Base-by-base conservation (phyloP, 208 protist species). In the Eutreptiella sp. region DNA sequence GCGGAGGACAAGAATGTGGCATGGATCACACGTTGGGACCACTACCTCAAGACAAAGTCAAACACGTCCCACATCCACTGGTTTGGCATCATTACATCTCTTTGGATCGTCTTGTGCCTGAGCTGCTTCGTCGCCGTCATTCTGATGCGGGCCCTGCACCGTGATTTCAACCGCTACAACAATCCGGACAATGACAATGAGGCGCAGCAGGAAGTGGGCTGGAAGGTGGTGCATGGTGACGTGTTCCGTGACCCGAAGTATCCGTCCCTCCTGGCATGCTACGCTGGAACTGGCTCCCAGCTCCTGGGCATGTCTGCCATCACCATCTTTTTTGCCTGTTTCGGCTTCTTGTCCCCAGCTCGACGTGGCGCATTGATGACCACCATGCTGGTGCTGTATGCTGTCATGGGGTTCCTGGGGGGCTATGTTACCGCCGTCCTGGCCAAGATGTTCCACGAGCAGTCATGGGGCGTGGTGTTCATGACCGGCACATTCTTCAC, bases 81-180 rank as follows among this genome's bases (percentile, higher is more conserved):
- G 88, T 88, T 92, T 66, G 81, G 76, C 0, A 89, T 94, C 42
- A 63, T 92, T 41, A 92, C 94, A 70, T 92, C 81, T 3, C 68
- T 93, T 4, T 73, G 92, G 53, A 90, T 94, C 46, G 82, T 95
- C 0, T 54, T 94, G 35, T 90, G 91, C 67, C 72, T 95, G 1
- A 75, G 76, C 3, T 79, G 79, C 11, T 91, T 95, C 77, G 76
- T 95, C 3, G 90, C 83, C 1, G 84, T 95, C 76, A 95, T 95
- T 39, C 81, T 95, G 72, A 72, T 94, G 47, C 61, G 87, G 27
- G 90, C 82, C 0, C 68, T 95, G 3, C 78, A 84, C 35, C 66
- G 72, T 16, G 89, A 95, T 64, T 76, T 95, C 38, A 50, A 54
- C 19, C 39, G 66, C 11, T 94, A 94, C 59, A 89, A 85, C 64